phyloP scores from a whole-genome alignment of 2,329 filamentous ascomycete species.

The Aureobasidium namibiae region DNA sequence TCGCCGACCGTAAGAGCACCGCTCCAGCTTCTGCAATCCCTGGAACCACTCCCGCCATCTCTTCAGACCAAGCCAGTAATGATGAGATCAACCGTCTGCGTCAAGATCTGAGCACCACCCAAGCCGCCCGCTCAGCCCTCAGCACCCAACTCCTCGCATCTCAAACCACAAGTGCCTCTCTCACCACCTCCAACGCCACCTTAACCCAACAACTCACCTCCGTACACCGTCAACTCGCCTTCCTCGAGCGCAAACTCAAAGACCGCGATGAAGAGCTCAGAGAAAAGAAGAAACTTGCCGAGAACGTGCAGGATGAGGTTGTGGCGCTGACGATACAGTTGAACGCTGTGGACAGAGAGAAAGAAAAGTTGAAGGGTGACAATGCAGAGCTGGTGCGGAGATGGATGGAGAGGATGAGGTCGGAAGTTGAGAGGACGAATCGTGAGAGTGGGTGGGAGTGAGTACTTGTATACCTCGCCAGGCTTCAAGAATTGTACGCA shows the following conservation, averaged over 20 bases:
- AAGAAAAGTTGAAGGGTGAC: constrained; percentile 65
- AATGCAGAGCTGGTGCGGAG: constrained; percentile 84
- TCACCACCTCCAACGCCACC: constrained; percentile 64
- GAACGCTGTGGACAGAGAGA: constrained; percentile 72
- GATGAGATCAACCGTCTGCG: constrained; percentile 27
- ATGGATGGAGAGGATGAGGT: constrained; percentile 82
- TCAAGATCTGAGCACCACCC: constrained; percentile 47
- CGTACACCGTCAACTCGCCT: constrained; percentile 57
- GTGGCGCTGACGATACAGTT: constrained; percentile 80
- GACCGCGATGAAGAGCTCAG: constrained; percentile 80
- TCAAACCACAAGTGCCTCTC: constrained; percentile 19
- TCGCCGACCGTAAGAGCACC: constrained; percentile 36
- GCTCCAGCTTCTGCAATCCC: constrained; percentile 22
- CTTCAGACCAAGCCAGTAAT: neutral
- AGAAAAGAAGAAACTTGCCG: constrained; percentile 74
- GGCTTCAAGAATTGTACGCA: no score
- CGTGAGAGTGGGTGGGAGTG: constrained; percentile 23
- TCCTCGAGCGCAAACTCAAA: constrained; percentile 57
- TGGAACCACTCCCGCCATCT: constrained; percentile 6
- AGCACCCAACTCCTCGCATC: constrained; percentile 40
- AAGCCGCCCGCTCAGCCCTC: constrained; percentile 15
- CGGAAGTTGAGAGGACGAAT: constrained; percentile 86
- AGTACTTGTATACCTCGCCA: neutral
- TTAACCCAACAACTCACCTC: constrained; percentile 61
- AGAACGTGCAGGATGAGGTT: constrained; percentile 89